Evolutionary conservation across 1,284 basidiomycete genomes (phyloP).

Genomic region (Ustilago curta): DNA sequence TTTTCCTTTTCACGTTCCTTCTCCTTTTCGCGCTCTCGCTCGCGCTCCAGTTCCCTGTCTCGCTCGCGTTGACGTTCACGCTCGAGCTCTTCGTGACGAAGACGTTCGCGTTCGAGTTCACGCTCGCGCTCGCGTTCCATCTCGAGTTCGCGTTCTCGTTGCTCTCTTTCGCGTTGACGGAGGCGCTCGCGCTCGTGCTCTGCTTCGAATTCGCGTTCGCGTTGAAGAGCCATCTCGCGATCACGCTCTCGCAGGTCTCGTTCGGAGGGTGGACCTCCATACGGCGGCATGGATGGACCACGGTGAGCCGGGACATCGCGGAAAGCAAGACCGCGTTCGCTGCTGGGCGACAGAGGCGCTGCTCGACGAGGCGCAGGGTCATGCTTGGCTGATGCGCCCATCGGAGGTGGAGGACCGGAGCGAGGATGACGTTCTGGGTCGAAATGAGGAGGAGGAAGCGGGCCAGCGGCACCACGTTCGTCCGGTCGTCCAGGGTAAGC

Average conservation of each 20-base stretch:
- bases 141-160: slow-evolving; percentile 31
- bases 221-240: slow-evolving; percentile 32
- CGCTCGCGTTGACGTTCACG: slow-evolving; percentile 29
- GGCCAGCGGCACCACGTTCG: slow-evolving; percentile 10
- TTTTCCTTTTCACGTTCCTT: slow-evolving; percentile 42
- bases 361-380: slow-evolving; percentile 30
- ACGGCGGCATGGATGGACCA: slow-evolving; percentile 36
- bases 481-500: slow-evolving; percentile 13
- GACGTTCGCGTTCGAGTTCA: slow-evolving; percentile 18
- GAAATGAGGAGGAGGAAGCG: slow-evolving; percentile 27
- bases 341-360: slow-evolving; percentile 36
- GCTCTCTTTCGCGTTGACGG: slow-evolving; percentile 21
- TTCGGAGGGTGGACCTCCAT: slow-evolving; percentile 25
- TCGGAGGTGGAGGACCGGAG: slow-evolving; percentile 36
- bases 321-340: slow-evolving; percentile 26
- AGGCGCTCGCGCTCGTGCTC: slow-evolving; percentile 35
- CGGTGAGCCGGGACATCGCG: slow-evolving; percentile 25
- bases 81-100: slow-evolving; percentile 33
- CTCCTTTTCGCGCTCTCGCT: slow-evolving; percentile 41
- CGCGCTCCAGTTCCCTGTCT: slow-evolving; percentile 31
- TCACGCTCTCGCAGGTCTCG: slow-evolving; percentile 33
- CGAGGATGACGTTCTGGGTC: slow-evolving; percentile 40
- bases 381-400: slow-evolving; percentile 21
- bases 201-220: slow-evolving; percentile 29
- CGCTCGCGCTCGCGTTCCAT: slow-evolving; percentile 29